Conservation (phyloP, 176 grass and related monocot species). For the maize (Zea mays) region DNA sequence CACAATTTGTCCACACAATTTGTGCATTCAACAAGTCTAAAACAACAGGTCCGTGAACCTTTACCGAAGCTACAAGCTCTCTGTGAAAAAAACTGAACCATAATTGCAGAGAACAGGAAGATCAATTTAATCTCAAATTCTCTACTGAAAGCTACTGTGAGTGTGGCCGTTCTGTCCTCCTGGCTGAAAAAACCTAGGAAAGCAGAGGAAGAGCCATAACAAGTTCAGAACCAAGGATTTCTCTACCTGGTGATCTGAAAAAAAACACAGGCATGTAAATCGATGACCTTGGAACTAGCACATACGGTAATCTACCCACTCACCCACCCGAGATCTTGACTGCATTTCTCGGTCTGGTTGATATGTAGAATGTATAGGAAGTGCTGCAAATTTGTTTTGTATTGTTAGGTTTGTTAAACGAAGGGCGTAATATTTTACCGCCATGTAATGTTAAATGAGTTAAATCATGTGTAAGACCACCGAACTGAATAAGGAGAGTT, state of each 20-base stretch:
- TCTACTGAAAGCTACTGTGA: slow-evolving; percentile 25
- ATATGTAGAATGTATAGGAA: not conserved
- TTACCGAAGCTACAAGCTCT: slow-evolving; percentile 16
- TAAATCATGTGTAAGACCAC: not conserved
- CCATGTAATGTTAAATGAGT: not conserved
- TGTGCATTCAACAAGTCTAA: slow-evolving; percentile 30
- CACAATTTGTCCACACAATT: slow-evolving; percentile 5
- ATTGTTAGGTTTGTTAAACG: not conserved
- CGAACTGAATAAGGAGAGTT: not conserved
- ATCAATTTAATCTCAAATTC: slow-evolving; percentile 16
- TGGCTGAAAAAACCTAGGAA: slow-evolving; percentile 39
- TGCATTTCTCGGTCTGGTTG: not conserved
- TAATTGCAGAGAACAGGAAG: slow-evolving; percentile 6
- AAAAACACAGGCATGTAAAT: not conserved
- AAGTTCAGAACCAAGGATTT: slow-evolving; percentile 14
- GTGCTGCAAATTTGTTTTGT: slow-evolving; percentile 1
- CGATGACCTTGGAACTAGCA: not conserved
- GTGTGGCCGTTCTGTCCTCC: slow-evolving; percentile 23
- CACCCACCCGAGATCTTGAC: slow-evolving; percentile 22
- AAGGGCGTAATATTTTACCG: slow-evolving; percentile 1
- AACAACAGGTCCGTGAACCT: slow-evolving; percentile 20
- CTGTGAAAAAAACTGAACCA: not conserved
- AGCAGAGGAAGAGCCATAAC: not conserved
- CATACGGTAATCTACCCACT: not conserved
- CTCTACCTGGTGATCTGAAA: not conserved